A percentile compares a stretch with the other conserved stretches of the same genome.
Conservation (phyloP, 2,329 filamentous ascomycete genomes). For the Trichoderma guizhouense region DNA sequence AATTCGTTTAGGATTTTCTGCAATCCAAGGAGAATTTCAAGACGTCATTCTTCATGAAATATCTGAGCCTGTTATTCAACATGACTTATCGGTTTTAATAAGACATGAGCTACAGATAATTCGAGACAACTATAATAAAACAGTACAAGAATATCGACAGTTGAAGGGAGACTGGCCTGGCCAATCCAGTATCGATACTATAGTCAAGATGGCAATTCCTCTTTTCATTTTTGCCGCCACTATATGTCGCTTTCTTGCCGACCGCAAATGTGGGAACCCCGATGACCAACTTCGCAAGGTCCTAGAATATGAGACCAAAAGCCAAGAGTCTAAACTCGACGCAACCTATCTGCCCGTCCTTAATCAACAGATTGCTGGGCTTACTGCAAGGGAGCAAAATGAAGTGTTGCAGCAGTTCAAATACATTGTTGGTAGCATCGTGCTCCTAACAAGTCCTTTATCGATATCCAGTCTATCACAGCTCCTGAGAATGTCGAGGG, state of each 20-base stretch:
- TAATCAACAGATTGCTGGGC: conserved; percentile 11
- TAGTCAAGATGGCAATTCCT: conserved; percentile 30
- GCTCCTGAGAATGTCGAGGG: conserved; percentile 26
- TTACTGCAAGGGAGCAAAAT: background rate
- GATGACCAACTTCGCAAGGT: conserved; percentile 25
- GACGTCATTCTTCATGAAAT: background rate
- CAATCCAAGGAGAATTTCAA: conserved; percentile 21
- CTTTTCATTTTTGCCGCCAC: conserved; percentile 38
- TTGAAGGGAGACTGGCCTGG: conserved; percentile 18
- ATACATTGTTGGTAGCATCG: conserved; percentile 31
- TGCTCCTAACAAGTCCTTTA: conserved; percentile 32
- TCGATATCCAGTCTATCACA: conserved; percentile 25
- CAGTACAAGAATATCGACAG: background rate
- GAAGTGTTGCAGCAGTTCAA: conserved; percentile 27
- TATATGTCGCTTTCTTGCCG: conserved; percentile 29
- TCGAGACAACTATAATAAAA: background rate
- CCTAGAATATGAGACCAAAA: conserved; percentile 21
- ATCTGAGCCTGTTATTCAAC: background rate
- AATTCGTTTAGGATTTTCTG: conserved; percentile 35
- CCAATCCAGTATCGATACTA: background rate
- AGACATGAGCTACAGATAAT: background rate
- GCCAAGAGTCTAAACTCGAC: conserved; percentile 19
- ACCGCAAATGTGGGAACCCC: conserved; percentile 21
- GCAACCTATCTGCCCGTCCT: conserved; percentile 22
- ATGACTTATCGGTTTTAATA: background rate